Conservation (phyloP, 1,284 basidiomycete species). For the Tilletia walkeri region DNA sequence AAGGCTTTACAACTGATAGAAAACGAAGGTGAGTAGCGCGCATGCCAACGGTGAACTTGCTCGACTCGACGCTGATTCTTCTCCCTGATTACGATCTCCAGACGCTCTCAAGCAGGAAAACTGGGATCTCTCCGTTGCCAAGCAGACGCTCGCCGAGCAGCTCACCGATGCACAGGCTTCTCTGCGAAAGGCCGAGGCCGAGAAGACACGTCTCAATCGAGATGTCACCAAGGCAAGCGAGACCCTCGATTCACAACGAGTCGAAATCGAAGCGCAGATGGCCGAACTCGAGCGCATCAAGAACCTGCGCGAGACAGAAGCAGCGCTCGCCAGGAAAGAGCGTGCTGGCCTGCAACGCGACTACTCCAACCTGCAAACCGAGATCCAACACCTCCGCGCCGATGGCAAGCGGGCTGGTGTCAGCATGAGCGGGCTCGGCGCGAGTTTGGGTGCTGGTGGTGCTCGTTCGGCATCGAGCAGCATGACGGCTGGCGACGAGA, state of each 20-base stretch:
- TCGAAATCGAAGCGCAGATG: conserved; percentile 75
- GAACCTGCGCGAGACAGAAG: conserved; percentile 83
- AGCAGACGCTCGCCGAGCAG: conserved; percentile 79
- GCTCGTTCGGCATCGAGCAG: not conserved
- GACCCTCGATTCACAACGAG: conserved; percentile 77
- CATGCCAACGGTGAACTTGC: not conserved
- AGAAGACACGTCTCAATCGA: conserved; percentile 76
- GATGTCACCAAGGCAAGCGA: conserved; percentile 73
- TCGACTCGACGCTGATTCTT: not conserved
- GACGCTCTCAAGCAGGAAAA: conserved; percentile 92
- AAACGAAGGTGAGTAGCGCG: conserved; percentile 26
- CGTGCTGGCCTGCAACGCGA: conserved; percentile 84
- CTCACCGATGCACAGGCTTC: conserved; percentile 68
- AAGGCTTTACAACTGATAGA: conserved; percentile 43
- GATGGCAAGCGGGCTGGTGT: conserved; percentile 57
- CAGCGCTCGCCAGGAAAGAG: conserved; percentile 82
- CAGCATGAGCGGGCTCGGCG: conserved; percentile 15
- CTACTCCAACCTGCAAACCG: conserved; percentile 81
- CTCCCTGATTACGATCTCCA: not conserved
- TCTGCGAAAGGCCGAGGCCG: conserved; percentile 72
- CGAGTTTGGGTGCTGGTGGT: not conserved
- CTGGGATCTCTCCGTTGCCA: conserved; percentile 91
- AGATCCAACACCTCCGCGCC: conserved; percentile 70
- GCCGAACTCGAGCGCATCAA: conserved; percentile 72
- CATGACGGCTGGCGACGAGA: not conserved